Base-by-base conservation (phyloP, 805 yeast genomes). In the Lipomyces spencermartinsiae region DNA sequence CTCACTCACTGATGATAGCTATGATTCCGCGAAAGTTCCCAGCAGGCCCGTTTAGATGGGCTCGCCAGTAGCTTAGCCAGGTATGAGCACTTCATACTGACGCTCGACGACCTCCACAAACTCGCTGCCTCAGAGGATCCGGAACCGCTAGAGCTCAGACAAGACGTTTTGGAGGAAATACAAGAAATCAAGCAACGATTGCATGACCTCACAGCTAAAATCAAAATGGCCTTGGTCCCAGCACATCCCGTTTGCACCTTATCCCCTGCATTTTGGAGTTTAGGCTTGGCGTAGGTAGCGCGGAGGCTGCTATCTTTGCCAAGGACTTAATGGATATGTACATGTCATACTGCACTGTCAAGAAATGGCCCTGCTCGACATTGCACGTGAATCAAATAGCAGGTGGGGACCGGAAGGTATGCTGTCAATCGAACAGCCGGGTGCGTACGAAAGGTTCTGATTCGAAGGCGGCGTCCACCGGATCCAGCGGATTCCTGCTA, bases 221-320 rank as follows among this genome's bases (percentile, higher is more conserved):
- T 91, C 9, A 76, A 77, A 2, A 72, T 76, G 9, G 75, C 84
- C 0, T 80, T 95, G 4, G 78, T 94, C 29, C 97, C 98, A 1
- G 86, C 91, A 2, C 89, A 90, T 71, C 88, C 87, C 58, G n/a
- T 91, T 90, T 77, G 85, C 89, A 2, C 95, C 91, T 59, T 87
- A 86, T 69, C n/a, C 87, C 95, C 0, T 89, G 97, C 59, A 81
- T 95, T 1, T 71, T 95, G 22, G 99, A 95, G 77, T 79, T 95
- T 14, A 83, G 98, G 65, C 98, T 98, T 0, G 99, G 99, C 7
- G 92, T 94, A 1, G 99, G 99, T 16, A 99, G 99, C 2, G 86
- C 88, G 5, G 99, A 95, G 76, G 97, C 99, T 0, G 88, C 89
- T 76, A 84, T 95, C 16, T 95, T 95, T 78, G 86, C 98, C 0